phyloP scores from a whole-genome alignment of 192 early-diverging fungal species.

The Martensiomyces pterosporus region DNA sequence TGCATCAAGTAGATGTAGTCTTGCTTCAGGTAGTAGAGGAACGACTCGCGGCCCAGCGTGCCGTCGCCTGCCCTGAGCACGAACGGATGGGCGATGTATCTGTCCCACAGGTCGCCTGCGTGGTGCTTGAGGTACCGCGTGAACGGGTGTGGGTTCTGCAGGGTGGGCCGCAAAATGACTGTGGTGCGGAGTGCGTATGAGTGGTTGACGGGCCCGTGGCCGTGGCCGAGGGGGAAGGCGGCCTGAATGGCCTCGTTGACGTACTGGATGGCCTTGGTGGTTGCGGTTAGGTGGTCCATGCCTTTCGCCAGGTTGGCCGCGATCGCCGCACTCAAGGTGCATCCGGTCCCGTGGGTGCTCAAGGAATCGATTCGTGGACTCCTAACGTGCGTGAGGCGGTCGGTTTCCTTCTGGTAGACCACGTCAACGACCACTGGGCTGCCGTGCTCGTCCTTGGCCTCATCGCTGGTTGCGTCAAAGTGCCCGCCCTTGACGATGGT shows the following conservation, averaged over 20 bases:
- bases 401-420: constrained; percentile 50
- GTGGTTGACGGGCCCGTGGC: constrained; percentile 76
- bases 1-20: constrained; percentile 78
- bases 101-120: constrained; percentile 49
- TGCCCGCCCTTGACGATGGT: constrained; percentile 85
- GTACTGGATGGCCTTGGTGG: constrained; percentile 56
- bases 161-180: constrained; percentile 28
- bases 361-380: constrained; percentile 60
- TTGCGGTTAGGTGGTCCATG: constrained; percentile 47
- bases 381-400: constrained; percentile 43
- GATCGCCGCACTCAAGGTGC: constrained; percentile 80
- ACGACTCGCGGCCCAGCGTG: constrained; percentile 61
- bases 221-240: constrained; percentile 59
- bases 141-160: constrained; percentile 47
- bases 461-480: constrained; percentile 48
- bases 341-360: constrained; percentile 86
- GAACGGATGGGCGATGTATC: constrained; percentile 71
- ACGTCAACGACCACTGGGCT: constrained; percentile 54
- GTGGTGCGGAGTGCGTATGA: constrained; percentile 10
- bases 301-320: constrained; percentile 64
- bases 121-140: constrained; percentile 45
- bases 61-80: constrained; percentile 72
- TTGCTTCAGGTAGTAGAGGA: constrained; percentile 77
- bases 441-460: too few species aligned
- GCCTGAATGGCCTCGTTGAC: constrained; percentile 62